Evolutionary conservation across 2,329 filamentous ascomycete genomes (phyloP), one percentile per base, ranked within the genome.

Genomic region (Fusarium sp.): DNA sequence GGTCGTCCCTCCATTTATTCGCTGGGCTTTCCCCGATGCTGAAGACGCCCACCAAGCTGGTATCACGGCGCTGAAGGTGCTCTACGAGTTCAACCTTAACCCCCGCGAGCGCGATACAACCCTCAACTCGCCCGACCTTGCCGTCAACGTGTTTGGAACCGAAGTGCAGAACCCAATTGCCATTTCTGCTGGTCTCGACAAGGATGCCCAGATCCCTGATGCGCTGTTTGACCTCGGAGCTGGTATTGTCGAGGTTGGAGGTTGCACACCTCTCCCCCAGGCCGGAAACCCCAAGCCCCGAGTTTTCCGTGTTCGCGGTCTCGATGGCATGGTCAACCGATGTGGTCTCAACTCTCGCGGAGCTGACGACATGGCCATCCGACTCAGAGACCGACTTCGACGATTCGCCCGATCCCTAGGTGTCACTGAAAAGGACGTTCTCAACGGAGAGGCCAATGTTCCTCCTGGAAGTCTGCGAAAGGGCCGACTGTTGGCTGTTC

Each of bases 161-260:
- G 85, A 83, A 6, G 82, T 99, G 46, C 84, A 88, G 74, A 98
- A 98, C 80, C 96, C 96, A 3, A 90, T 99, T 74, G 96, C 92
- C 58, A 97, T 97, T 68, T 97, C 93, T n/a, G 96, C 93, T 8
- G 96, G 96, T 12, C 89, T 99, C 42, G 96, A 98, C 83, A 98
- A 99, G 84, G 88, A 97, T 76, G 96, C 91, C 55, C 93, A 97
- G 66, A 91, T 98, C 55, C 92, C 94, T 3, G 92, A 95, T 74
- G 87, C 91, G 16, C 85, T 99, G 35, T 92, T 98, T 77, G 93
- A 90, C 10, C 83, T 98, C 5, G 96, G 96, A 31, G 91, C 95
- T 24, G 91, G 90, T 5, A 86, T 98, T 37, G 93, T 99, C 29
- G 96, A 99, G 78, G 92, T 99, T 3, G 96, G 96, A 66, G 96